Percentiles rank a stretch among this genome's conserved stretches.
Conservation (phyloP, 192 early-diverging fungal species). For the Rhizoclosmatium globosum region DNA sequence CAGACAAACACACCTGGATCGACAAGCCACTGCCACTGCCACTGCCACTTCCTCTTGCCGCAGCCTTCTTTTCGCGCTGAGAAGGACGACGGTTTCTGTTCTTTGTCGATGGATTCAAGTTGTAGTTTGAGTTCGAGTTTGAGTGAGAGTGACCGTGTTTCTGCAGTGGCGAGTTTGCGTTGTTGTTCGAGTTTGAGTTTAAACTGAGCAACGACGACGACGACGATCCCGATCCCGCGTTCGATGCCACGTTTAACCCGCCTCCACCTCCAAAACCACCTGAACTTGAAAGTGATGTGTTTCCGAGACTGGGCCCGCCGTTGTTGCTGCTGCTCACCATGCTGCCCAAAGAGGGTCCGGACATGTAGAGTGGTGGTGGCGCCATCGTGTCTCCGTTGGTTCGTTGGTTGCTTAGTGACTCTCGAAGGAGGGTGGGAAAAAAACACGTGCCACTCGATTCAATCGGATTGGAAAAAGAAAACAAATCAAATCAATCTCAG, state of each 20-base stretch:
- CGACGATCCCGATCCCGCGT: background rate
- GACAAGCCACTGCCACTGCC: background rate
- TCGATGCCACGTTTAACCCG: background rate
- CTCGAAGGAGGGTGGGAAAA: too few species aligned
- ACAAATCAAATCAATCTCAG: too few species aligned
- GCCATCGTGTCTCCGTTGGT: background rate
- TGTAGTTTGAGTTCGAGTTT: background rate
- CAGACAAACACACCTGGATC: background rate
- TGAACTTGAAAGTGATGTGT: background rate
- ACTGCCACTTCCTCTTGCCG: background rate
- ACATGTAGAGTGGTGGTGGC: background rate
- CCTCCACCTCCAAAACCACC: too few species aligned
- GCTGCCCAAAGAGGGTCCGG: background rate
- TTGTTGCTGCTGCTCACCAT: background rate
- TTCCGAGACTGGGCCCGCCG: background rate
- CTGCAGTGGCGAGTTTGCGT: background rate
- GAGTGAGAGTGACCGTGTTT: too few species aligned
- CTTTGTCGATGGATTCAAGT: background rate
- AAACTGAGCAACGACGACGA: background rate
- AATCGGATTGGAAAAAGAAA: too few species aligned
- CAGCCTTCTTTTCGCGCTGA: slow-evolving; percentile 28
- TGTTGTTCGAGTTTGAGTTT: background rate
- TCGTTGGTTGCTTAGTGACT: too few species aligned
- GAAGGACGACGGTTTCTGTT: background rate
- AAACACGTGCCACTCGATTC: too few species aligned